These are phyloP conservation scores for Euphrasia arctica DNA, from an alignment of 305 asterid species.

Conservation along the genomic window DNA sequence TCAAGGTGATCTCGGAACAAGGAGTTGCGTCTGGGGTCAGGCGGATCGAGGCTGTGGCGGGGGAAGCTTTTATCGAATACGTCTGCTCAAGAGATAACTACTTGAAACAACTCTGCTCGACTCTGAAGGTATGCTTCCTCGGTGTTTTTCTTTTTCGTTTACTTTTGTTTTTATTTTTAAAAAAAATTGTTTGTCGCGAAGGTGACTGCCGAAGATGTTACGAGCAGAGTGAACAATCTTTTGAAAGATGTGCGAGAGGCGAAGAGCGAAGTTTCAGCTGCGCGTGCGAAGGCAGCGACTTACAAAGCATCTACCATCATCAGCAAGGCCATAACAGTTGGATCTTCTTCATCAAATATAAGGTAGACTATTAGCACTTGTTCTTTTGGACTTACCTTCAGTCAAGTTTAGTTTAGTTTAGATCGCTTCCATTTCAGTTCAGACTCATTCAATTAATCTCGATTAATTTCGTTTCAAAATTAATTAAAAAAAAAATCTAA, in stretches of 20 bases:
- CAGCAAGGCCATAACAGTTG: constrained; percentile 52
- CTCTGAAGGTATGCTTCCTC: constrained; percentile 25
- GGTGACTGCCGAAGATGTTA: constrained; percentile 94
- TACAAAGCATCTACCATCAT: constrained; percentile 70
- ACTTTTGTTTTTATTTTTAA: no score
- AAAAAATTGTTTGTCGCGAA: constrained; percentile 21
- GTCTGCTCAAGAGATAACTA: constrained; percentile 80
- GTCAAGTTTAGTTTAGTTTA: no score
- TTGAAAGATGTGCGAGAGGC: constrained; percentile 77
- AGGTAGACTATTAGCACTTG: constrained; percentile 44
- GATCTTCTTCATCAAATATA: constrained; percentile 57
- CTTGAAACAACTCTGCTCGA: constrained; percentile 90
- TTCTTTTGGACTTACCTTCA: no score
- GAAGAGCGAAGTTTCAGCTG: constrained; percentile 68
- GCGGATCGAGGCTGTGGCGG: constrained; percentile 97
- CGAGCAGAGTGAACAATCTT: constrained; percentile 63
- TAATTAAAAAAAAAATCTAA: no score
- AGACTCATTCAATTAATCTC: no score
- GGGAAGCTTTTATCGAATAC: constrained; percentile 87
- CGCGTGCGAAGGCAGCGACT: constrained; percentile 80
- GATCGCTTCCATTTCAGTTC: no score
- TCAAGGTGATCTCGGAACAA: constrained; percentile 83
- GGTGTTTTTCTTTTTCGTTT: no score
- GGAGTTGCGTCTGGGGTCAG: constrained; percentile 86
- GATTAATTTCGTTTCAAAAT: no score